These are phyloP conservation scores for Penicillium sp. DNA, from an alignment of 2,329 filamentous ascomycete species.

Conservation along the genomic window DNA sequence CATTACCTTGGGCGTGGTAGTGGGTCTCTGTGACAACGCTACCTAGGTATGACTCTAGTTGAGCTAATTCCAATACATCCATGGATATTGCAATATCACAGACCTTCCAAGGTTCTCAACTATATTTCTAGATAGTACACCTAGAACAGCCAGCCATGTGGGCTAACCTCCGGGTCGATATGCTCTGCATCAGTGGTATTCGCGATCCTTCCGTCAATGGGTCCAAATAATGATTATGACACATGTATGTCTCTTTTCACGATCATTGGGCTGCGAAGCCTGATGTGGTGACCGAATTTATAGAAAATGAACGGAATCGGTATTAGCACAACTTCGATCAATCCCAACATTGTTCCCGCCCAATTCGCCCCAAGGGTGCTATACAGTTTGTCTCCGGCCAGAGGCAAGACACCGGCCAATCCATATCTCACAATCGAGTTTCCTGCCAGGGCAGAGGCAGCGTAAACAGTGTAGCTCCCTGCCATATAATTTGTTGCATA, in stretches of 20 bases:
- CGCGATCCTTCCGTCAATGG: too few species aligned
- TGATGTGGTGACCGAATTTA: constrained; percentile 40
- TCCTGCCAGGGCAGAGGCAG: constrained; percentile 71
- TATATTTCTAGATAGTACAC: too few species aligned
- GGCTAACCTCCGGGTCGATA: too few species aligned
- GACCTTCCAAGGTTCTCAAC: too few species aligned
- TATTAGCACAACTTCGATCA: constrained; percentile 28
- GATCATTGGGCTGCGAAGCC: constrained; percentile 28
- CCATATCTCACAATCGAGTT: constrained; percentile 70
- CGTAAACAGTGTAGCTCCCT: constrained; percentile 69
- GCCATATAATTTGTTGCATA: constrained; percentile 75
- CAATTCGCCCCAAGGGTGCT: constrained; percentile 64
- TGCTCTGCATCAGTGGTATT: too few species aligned
- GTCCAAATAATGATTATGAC: background rate
- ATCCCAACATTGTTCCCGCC: constrained; percentile 63
- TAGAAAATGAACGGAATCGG: constrained; percentile 49
- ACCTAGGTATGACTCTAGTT: too few species aligned
- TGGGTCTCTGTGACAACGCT: background rate
- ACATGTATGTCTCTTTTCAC: constrained; percentile 3
- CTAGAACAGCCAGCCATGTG: too few species aligned
- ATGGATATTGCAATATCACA: too few species aligned
- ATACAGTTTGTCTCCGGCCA: constrained; percentile 71
- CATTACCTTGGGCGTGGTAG: constrained; percentile 4
- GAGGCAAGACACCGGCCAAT: constrained; percentile 67
- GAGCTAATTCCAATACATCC: too few species aligned